phyloP scores from a whole-genome alignment of 2,329 filamentous ascomycete genomes.

The Simplicillium sp. region DNA sequence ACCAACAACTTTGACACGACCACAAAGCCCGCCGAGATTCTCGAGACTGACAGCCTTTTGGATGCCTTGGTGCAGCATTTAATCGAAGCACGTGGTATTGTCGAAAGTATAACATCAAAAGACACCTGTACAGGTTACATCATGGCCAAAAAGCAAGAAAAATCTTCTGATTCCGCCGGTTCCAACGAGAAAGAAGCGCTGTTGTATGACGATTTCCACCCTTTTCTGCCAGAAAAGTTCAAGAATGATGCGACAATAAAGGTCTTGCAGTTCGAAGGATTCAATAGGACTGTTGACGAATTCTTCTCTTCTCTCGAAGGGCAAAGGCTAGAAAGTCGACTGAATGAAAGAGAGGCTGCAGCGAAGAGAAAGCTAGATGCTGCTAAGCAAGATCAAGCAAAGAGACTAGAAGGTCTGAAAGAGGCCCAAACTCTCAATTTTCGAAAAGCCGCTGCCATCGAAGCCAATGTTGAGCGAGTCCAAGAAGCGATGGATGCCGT shows the following conservation, averaged over 20 bases:
- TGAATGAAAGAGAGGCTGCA: conserved; percentile 71
- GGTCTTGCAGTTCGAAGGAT: conserved; percentile 70
- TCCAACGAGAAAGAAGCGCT: conserved; percentile 31
- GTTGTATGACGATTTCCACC: conserved; percentile 91
- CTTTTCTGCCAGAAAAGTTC: conserved; percentile 77
- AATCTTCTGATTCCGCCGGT: conserved; percentile 10
- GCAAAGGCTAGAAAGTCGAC: conserved; percentile 75
- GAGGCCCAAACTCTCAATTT: conserved; percentile 73
- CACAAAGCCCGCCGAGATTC: conserved; percentile 56
- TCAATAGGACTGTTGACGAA: conserved; percentile 89
- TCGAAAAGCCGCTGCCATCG: conserved; percentile 80
- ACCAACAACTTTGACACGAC: conserved; percentile 60
- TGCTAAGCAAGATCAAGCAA: conserved; percentile 75
- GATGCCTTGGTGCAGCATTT: conserved; percentile 60
- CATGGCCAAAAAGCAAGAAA: conserved; percentile 52
- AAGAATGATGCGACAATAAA: conserved; percentile 54
- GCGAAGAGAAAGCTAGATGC: conserved; percentile 79
- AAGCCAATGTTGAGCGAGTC: conserved; percentile 83
- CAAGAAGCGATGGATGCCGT: conserved; percentile 90
- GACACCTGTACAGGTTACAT: conserved; percentile 74
- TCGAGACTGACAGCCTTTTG: conserved; percentile 56
- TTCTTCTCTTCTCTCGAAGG: conserved; percentile 97
- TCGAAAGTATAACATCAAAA: conserved; percentile 58
- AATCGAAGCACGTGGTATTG: conserved; percentile 58
- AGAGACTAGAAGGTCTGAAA: conserved; percentile 75